Conservation (phyloP, 73 alveolate genomes). For the Uronychia setigera region DNA sequence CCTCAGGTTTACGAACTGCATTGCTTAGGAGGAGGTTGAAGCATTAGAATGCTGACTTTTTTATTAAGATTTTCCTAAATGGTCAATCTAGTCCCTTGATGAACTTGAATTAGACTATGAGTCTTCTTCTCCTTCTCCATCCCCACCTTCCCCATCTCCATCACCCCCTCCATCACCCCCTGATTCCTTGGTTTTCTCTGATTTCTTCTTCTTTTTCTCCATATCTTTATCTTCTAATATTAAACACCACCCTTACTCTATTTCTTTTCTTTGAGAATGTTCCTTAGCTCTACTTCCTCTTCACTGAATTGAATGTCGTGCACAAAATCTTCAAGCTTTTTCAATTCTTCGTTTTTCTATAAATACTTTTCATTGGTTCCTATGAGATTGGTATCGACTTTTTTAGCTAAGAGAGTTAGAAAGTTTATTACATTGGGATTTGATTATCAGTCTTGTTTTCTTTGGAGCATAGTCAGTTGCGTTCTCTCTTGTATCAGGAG, state of each 20-base stretch:
- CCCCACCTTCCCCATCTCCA: too few species aligned
- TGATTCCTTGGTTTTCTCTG: background rate
- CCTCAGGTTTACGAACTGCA: conserved; percentile 6
- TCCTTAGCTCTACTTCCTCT: background rate
- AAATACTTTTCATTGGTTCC: background rate
- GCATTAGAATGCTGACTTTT: background rate
- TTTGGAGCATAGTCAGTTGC: too few species aligned
- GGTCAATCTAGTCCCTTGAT: too few species aligned
- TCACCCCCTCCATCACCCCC: too few species aligned
- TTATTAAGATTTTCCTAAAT: too few species aligned
- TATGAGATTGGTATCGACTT: background rate
- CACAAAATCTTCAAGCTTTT: background rate
- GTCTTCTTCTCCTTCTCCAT: background rate
- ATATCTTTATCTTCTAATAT: background rate
- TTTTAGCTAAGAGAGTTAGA: background rate
- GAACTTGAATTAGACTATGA: background rate
- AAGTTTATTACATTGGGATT: too few species aligned
- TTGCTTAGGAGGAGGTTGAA: background rate
- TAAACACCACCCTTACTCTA: background rate
- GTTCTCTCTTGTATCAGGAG: too few species aligned
- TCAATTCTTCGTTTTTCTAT: background rate
- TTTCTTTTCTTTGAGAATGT: background rate
- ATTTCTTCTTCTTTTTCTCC: background rate
- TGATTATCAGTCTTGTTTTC: too few species aligned
- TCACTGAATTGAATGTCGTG: background rate